These are phyloP conservation scores for Blepharisma stoltei DNA, from an alignment of 73 alveolate species.

Conservation along the genomic window DNA sequence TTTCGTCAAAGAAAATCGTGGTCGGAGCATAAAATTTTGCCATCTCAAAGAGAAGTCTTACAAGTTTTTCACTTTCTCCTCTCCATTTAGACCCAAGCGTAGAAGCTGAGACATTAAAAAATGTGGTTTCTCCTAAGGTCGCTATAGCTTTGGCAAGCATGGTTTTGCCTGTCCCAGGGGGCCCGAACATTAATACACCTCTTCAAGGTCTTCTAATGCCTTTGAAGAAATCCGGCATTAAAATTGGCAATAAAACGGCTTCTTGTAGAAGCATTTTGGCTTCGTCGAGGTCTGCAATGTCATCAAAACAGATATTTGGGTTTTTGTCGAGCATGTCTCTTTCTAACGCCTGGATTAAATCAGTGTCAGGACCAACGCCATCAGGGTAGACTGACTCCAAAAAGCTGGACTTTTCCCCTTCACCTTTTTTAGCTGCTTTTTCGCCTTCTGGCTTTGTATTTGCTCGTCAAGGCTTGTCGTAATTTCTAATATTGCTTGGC, in stretches of 20 bases:
- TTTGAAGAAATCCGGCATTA: constrained; percentile 93
- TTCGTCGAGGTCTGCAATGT: constrained; percentile 94
- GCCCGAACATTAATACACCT: constrained; percentile 95
- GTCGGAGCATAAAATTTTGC: constrained; percentile 90
- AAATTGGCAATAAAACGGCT: constrained; percentile 92
- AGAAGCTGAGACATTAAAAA: constrained; percentile 93
- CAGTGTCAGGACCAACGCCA: constrained; percentile 91
- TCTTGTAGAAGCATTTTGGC: constrained; percentile 94
- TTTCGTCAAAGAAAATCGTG: constrained; percentile 97
- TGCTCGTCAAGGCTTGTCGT: constrained; percentile 61
- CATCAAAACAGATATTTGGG: constrained; percentile 89
- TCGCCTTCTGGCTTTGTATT: constrained; percentile 17
- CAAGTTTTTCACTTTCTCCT: constrained; percentile 99
- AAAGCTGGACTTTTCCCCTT: constrained; percentile 57
- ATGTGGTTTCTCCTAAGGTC: constrained; percentile 83
- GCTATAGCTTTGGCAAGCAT: constrained; percentile 98
- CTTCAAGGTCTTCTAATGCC: constrained; percentile 97
- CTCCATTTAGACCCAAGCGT: constrained; percentile 97
- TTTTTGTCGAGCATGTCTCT: constrained; percentile 84
- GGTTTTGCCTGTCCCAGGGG: constrained; percentile 99
- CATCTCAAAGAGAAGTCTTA: constrained; percentile 85
- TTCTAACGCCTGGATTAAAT: constrained; percentile 82
- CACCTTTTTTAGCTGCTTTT: constrained; percentile 45
- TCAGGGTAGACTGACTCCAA: constrained; percentile 78
- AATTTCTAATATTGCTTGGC: constrained; percentile 44